Evolutionary conservation across 192 early-diverging fungal genomes (phyloP), one percentile per base, ranked within the genome.

Genomic region (Gryganskiella cystojenkinii): DNA sequence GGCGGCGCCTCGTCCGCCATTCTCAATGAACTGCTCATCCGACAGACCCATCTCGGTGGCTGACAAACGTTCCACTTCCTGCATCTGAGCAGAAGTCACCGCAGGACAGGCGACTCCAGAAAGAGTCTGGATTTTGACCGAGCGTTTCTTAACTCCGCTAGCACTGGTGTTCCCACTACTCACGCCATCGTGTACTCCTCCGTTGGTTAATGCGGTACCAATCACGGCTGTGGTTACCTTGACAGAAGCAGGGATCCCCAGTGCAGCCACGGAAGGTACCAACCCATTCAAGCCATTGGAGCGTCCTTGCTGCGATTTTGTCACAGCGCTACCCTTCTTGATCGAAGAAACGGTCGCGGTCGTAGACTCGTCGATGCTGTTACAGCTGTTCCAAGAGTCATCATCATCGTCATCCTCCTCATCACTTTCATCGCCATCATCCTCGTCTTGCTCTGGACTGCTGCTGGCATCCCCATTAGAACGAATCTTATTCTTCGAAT

Each of bases 11-110:
- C 91, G 83, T 8, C 90, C 94, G 17, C 87, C 94, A 82, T 94
- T 95, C 71, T 95, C 94, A 54, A 93, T 86, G 84, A 92, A 86
- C 64, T 91, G 90, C 45, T 85, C 84, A 4, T 90, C 86, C 56
- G 83, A 90, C 19, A 90, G 88, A 4, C 94, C 92, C 46, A 86
- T 90, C 56, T 92, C 90, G 3, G 51, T 52, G 0, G 81, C 88
- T 40, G 64, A 47, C 25, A 74, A 22, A 25, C 78, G 71, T 61
- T 93, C 93, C n/a, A 90, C 84, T 66, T 91, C 87, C 5, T 82
- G 66, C 88, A 92, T 92, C 67, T 93, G 89, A 44, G 51, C 35
- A 40, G 84, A 75, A 17, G 90, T 88, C 9, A 92, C 86, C 10
- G 81, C 74, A 7, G 90, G 90, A 49, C 91, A 90, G 3, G 57